Evolutionary conservation across 495 filamentous ascomycete species (phyloP).

Genomic region (Oidiodendron maius): DNA sequence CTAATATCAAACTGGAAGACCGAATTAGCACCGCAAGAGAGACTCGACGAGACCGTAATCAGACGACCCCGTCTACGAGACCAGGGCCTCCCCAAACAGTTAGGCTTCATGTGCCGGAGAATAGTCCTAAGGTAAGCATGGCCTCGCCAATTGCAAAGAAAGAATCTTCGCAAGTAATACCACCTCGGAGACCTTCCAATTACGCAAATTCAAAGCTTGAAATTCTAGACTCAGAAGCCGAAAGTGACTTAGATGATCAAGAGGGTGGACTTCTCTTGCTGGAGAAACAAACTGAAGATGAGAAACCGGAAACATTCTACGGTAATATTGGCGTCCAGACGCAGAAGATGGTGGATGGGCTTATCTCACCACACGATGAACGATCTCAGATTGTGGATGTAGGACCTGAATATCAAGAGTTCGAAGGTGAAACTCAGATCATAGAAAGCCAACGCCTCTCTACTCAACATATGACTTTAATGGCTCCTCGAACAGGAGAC

Average conservation of each 20-base stretch:
- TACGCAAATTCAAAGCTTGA: constrained; percentile 18
- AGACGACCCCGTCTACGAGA: constrained; percentile 9
- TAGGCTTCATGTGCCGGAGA: constrained; percentile 15
- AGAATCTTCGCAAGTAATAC: neutral
- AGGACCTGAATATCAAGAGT: constrained; percentile 17
- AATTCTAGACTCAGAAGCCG: constrained; percentile 21
- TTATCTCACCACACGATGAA: neutral
- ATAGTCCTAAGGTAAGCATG: neutral
- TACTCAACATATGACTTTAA: constrained; percentile 32
- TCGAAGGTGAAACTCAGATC: constrained; percentile 33
- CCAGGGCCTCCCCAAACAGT: constrained; percentile 22
- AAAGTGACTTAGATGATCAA: constrained; percentile 20
- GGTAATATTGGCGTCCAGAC: constrained; percentile 30
- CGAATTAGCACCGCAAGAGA: constrained; percentile 10
- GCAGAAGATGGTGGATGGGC: constrained; percentile 18
- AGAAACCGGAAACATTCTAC: constrained; percentile 25
- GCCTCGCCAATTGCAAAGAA: neutral
- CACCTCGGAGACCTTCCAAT: neutral
- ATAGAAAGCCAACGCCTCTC: constrained; percentile 45
- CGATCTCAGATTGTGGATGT: constrained; percentile 1
- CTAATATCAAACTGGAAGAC: constrained; percentile 17
- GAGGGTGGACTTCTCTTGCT: constrained; percentile 15
- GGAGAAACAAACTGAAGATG: constrained; percentile 22
- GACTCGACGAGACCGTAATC: constrained; percentile 10
- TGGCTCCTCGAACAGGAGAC: constrained; percentile 37